Conservation (phyloP, 2,329 filamentous ascomycete species). For the Fusarium pseudograminearum region DNA sequence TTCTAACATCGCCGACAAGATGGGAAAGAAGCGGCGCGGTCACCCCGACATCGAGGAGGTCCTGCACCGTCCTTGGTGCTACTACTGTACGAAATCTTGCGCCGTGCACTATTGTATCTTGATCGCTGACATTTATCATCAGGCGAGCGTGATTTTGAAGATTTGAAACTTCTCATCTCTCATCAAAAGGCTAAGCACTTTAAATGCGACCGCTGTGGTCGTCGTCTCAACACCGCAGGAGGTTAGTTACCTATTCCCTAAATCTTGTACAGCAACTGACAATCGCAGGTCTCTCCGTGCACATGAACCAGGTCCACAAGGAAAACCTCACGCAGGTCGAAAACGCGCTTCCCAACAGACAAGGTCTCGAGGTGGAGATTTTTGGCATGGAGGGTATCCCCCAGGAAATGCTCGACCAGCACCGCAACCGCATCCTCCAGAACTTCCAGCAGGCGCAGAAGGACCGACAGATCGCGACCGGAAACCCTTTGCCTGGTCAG, state of each 20-base stretch:
- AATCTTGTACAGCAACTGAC: slow-evolving; percentile 14
- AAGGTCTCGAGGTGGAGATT: slow-evolving; percentile 91
- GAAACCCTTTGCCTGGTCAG: slow-evolving; percentile 81
- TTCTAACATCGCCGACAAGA: slow-evolving; percentile 51
- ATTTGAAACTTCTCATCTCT: slow-evolving; percentile 93
- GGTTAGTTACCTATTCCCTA: slow-evolving; percentile 65
- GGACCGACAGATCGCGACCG: slow-evolving; percentile 83
- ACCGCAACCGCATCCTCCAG: slow-evolving; percentile 87
- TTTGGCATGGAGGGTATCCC: slow-evolving; percentile 99
- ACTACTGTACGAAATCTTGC: slow-evolving; percentile 77
- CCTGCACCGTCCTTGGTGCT: slow-evolving; percentile 91
- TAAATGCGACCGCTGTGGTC: slow-evolving; percentile 92
- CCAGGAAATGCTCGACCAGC: slow-evolving; percentile 82
- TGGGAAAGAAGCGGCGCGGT: slow-evolving; percentile 92
- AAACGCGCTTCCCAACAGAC: slow-evolving; percentile 88
- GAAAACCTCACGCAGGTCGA: slow-evolving; percentile 88
- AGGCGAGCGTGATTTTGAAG: slow-evolving; percentile 96
- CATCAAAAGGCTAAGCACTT: slow-evolving; percentile 99
- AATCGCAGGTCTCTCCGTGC: slow-evolving; percentile 83
- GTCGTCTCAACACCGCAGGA: slow-evolving; percentile 92
- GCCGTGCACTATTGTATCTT: slow-evolving; percentile 7
- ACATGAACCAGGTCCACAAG: slow-evolving; percentile 99
- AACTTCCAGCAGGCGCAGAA: slow-evolving; percentile 88
- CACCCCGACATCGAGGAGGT: slow-evolving; percentile 90
- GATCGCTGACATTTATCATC: slow-evolving; percentile 43